These are phyloP conservation scores for Cladophialophora yegresii DNA, from an alignment of 2,329 filamentous ascomycete genomes.

Conservation along the genomic window DNA sequence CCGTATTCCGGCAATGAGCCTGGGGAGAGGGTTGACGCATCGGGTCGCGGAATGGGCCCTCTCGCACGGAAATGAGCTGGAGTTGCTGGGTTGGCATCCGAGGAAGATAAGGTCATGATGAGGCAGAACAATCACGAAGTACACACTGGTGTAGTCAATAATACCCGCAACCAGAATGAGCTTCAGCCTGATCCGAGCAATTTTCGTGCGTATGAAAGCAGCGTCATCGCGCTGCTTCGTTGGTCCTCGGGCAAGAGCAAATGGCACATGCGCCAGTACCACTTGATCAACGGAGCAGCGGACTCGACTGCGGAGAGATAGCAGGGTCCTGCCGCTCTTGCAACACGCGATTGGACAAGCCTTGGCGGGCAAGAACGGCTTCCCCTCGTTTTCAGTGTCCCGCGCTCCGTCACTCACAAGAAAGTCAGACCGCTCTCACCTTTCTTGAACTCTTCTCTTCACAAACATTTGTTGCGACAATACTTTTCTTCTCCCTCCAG, in stretches of 20 bases:
- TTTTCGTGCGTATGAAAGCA: slow-evolving; percentile 22
- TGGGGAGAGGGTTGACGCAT: neutral
- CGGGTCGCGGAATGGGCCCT: neutral
- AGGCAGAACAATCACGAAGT: neutral
- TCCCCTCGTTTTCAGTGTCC: slow-evolving; percentile 17
- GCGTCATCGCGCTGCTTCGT: slow-evolving; percentile 8
- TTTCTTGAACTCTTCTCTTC: slow-evolving; percentile 17
- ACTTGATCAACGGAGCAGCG: slow-evolving; percentile 1
- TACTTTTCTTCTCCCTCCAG: neutral
- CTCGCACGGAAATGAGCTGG: neutral
- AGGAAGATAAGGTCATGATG: slow-evolving; percentile 10
- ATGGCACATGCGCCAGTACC: neutral
- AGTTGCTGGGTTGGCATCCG: slow-evolving; percentile 6
- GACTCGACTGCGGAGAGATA: neutral
- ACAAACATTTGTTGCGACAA: slow-evolving; percentile 1
- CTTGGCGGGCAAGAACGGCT: slow-evolving; percentile 10
- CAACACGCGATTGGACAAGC: neutral
- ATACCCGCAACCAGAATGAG: neutral
- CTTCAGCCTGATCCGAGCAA: slow-evolving; percentile 29
- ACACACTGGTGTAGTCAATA: slow-evolving; percentile 5
- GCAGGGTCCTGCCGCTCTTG: neutral
- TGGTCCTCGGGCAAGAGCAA: neutral
- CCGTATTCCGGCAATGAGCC: slow-evolving; percentile 3
- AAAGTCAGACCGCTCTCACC: slow-evolving; percentile 25
- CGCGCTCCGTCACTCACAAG: slow-evolving; percentile 3